Conservation (phyloP, 2,329 filamentous ascomycete species). For the Clonostachys sp. region DNA sequence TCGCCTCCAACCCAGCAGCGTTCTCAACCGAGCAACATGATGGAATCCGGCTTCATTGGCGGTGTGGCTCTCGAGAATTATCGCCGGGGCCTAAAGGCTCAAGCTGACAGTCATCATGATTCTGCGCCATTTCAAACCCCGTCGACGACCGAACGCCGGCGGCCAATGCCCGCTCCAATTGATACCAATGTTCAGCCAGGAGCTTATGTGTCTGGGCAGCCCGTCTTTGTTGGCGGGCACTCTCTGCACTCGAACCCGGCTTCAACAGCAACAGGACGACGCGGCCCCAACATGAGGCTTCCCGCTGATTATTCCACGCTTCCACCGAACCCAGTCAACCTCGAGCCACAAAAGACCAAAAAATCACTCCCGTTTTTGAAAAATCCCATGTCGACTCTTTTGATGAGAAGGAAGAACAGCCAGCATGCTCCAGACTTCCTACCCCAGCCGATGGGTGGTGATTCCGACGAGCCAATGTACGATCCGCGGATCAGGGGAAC, state of each 20-base stretch:
- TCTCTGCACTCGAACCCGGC: conserved; percentile 1
- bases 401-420: conserved; percentile 51
- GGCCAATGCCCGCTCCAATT: conserved; percentile 7
- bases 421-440: conserved; percentile 39
- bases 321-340: conserved; percentile 10
- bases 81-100: not conserved
- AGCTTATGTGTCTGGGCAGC: too few relatives aligned
- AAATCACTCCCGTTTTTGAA: conserved; percentile 55
- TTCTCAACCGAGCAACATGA: conserved; percentile 24
- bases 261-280: conserved; percentile 26
- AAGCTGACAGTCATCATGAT: not conserved
- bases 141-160: conserved; percentile 1
- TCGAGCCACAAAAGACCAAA: conserved; percentile 40
- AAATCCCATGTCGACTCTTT: conserved; percentile 54
- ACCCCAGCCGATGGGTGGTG: conserved; percentile 31
- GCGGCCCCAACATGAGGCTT: conserved; percentile 34
- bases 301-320: conserved; percentile 26
- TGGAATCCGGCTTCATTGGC: conserved; percentile 46
- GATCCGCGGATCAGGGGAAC: conserved; percentile 63
- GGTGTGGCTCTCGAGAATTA: conserved; percentile 49
- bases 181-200: conserved; percentile 15
- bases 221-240: too few relatives aligned
- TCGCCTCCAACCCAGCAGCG: conserved; percentile 15
- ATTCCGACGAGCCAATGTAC: conserved; percentile 41
- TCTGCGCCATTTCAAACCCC: not conserved